Conservation (phyloP, 73 alveolate species). For the Tetrahymena thermophila region DNA sequence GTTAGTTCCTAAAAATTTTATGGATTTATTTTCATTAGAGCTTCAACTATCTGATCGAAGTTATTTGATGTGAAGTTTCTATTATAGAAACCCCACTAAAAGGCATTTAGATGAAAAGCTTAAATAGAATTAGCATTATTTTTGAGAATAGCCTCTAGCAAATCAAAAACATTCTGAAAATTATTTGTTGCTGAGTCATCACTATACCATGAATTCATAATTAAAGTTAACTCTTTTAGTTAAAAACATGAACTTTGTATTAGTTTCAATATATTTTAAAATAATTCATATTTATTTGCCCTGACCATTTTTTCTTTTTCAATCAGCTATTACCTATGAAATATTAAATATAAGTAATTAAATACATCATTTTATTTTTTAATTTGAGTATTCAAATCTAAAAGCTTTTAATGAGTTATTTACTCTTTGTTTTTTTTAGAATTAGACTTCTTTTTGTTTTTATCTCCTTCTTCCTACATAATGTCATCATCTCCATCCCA, state of each 20-base stretch:
- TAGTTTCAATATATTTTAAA: neutral
- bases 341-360: neutral
- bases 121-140: neutral
- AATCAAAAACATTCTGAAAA: neutral
- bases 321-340: neutral
- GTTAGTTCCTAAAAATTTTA: neutral
- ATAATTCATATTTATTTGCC: neutral
- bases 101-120: neutral
- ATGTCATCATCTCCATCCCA: neutral
- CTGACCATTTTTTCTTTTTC: neutral
- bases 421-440: neutral
- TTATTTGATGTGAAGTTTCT: neutral
- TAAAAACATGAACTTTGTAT: neutral
- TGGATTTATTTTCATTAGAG: neutral
- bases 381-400: too few species aligned
- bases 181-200: neutral
- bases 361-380: neutral
- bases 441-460: neutral
- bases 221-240: neutral
- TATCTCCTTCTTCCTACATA: neutral
- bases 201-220: neutral
- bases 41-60: neutral
- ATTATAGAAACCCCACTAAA: neutral
- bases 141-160: neutral
- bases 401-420: too few species aligned